These are phyloP conservation scores for Lophium mytilinum DNA, from an alignment of 495 filamentous ascomycete genomes.

Conservation along the genomic window DNA sequence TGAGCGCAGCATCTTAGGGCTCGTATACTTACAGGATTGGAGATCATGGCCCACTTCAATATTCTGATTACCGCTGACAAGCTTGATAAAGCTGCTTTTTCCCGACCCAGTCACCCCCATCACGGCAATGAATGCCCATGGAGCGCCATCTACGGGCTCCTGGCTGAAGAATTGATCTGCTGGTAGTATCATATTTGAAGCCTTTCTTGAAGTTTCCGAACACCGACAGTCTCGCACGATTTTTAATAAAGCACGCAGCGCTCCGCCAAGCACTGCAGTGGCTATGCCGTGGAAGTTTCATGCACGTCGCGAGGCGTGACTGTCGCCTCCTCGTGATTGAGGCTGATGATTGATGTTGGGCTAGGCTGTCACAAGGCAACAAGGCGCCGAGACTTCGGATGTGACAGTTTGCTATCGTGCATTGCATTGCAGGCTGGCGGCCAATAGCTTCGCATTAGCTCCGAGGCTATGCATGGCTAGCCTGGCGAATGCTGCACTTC, in stretches of 20 bases:
- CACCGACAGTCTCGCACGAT: too few species aligned
- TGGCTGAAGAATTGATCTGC: not conserved
- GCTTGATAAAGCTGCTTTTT: slow-evolving; percentile 34
- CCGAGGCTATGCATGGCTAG: too few species aligned
- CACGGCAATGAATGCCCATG: not conserved
- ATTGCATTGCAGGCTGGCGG: not conserved
- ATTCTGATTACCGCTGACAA: slow-evolving; percentile 5
- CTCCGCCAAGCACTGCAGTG: not conserved
- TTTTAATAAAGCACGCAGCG: too few species aligned
- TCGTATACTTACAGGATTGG: not conserved
- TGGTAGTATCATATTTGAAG: not conserved
- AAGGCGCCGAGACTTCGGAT: not conserved
- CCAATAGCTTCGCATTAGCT: not conserved
- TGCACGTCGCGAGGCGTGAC: not conserved
- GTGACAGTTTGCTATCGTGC: not conserved
- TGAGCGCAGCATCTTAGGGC: not conserved
- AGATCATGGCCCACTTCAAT: not conserved
- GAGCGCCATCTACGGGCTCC: not conserved
- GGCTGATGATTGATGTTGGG: not conserved
- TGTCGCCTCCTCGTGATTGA: not conserved
- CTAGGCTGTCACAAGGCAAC: not conserved
- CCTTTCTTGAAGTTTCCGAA: too few species aligned
- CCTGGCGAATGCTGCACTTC: too few species aligned
- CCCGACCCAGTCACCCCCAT: slow-evolving; percentile 34
- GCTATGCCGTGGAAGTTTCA: not conserved